These are phyloP conservation scores for Monilinia fructicola DNA, from an alignment of 2,329 filamentous ascomycete species.

Conservation along the genomic window DNA sequence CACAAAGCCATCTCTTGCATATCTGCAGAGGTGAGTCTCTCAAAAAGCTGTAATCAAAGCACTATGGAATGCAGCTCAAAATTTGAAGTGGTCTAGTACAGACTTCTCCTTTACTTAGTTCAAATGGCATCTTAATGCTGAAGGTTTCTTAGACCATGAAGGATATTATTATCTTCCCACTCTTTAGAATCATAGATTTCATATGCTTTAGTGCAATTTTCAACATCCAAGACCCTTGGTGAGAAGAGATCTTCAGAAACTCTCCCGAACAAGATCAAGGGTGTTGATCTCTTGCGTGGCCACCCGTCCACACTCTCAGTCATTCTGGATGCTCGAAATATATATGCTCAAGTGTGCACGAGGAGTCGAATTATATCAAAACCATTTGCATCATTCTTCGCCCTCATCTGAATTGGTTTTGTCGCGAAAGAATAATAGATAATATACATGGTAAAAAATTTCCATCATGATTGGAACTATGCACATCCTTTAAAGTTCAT, in stretches of 20 bases:
- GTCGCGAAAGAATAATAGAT: too few relatives aligned
- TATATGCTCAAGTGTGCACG: background rate
- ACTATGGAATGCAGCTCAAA: too few relatives aligned
- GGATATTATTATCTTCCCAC: background rate
- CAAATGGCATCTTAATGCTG: background rate
- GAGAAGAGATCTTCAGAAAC: too few relatives aligned
- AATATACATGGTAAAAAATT: too few relatives aligned
- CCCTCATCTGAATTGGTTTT: background rate
- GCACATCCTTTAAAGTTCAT: background rate
- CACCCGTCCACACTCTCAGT: background rate
- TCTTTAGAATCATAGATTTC: background rate
- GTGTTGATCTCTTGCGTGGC: background rate
- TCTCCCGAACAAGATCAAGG: background rate
- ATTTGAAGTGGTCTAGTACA: too few relatives aligned
- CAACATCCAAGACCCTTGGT: background rate
- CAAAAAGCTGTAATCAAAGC: background rate
- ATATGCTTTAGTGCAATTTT: too few relatives aligned
- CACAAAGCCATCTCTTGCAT: background rate
- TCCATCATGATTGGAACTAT: background rate
- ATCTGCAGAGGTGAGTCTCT: background rate
- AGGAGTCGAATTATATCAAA: background rate
- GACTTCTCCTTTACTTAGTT: background rate
- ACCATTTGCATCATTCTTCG: background rate
- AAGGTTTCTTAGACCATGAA: background rate
- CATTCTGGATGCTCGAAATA: background rate